phyloP scores from a whole-genome alignment of 371 early-diverging fungal species.

The Mortierella sp. region DNA sequence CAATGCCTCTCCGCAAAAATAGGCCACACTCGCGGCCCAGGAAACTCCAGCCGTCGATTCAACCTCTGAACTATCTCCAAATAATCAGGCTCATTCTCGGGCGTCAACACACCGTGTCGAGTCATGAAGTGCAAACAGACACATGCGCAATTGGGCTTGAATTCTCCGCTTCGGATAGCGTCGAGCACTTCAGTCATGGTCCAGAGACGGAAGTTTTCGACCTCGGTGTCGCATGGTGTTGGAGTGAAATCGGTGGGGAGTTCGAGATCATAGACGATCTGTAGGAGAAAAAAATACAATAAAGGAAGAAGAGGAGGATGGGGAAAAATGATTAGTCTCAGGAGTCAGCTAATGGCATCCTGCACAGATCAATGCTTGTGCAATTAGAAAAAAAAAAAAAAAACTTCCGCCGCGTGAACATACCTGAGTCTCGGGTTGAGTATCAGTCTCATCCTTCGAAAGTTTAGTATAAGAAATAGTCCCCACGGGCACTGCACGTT shows the following conservation, averaged over 20 bases:
- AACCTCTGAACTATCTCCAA: slow-evolving; percentile 75
- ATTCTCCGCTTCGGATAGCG: slow-evolving; percentile 72
- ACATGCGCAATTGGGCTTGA: slow-evolving; percentile 92
- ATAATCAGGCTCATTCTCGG: slow-evolving; percentile 88
- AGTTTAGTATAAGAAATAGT: slow-evolving; percentile 78
- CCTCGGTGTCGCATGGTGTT: slow-evolving; percentile 90
- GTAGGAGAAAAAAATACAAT: neutral
- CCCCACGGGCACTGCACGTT: slow-evolving; percentile 70
- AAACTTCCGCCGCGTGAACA: neutral
- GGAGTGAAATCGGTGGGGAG: slow-evolving; percentile 77
- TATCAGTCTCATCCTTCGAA: slow-evolving; percentile 61
- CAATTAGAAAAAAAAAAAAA: neutral
- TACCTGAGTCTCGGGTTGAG: slow-evolving; percentile 83
- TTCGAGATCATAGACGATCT: slow-evolving; percentile 86
- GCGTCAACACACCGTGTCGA: slow-evolving; percentile 78
- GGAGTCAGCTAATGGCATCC: neutral
- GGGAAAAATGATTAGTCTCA: neutral
- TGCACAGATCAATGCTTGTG: neutral
- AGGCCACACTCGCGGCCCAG: slow-evolving; percentile 68
- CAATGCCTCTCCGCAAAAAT: slow-evolving; percentile 40
- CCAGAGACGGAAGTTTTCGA: slow-evolving; percentile 86
- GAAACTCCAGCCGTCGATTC: slow-evolving; percentile 77
- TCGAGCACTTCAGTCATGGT: slow-evolving; percentile 73
- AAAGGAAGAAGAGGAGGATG: too few species aligned
- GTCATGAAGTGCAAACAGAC: slow-evolving; percentile 90